These are phyloP conservation scores for Onygenales sp. DNA, from an alignment of 2,329 filamentous ascomycete species.

Conservation along the genomic window DNA sequence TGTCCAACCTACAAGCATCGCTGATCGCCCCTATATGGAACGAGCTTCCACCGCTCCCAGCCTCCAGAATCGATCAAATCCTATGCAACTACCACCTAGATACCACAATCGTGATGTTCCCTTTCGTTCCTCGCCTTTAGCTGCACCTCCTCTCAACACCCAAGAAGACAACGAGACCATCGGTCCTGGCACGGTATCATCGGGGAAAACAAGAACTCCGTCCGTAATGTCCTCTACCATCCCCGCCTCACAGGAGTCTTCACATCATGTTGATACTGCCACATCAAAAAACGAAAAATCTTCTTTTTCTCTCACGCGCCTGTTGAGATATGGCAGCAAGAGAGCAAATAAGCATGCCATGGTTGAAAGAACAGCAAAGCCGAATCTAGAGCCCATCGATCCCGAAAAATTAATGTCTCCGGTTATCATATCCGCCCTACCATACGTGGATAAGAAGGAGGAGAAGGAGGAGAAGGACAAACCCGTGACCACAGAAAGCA, in stretches of 20 bases:
- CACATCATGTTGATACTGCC: conserved; percentile 1
- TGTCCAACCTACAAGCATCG: neutral
- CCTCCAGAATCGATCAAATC: neutral
- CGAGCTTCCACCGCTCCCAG: neutral
- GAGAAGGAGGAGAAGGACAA: too few relatives aligned
- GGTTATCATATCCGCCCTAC: too few relatives aligned
- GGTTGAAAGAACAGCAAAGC: neutral
- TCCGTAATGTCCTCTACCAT: neutral
- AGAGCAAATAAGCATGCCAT: conserved; percentile 1
- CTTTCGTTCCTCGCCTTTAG: conserved; percentile 25
- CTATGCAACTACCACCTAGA: conserved; percentile 1
- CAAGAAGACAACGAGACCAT: neutral
- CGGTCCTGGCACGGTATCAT: neutral
- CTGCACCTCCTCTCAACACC: conserved; percentile 14
- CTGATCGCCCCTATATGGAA: neutral
- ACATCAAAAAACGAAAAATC: neutral
- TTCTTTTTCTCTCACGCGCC: conserved; percentile 4
- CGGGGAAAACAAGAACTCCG: neutral
- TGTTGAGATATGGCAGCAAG: conserved; percentile 5
- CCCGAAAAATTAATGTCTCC: neutral
- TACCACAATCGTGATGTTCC: conserved; percentile 11
- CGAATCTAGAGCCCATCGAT: too few relatives aligned
- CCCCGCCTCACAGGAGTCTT: neutral
- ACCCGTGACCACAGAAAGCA: too few relatives aligned
- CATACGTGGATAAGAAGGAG: too few relatives aligned